Percentiles rank a stretch among this genome's conserved stretches.
Evolutionary conservation across 768 basidiomycete genomes (phyloP).

Genomic region (Phylloporus rhodoxanthus): DNA sequence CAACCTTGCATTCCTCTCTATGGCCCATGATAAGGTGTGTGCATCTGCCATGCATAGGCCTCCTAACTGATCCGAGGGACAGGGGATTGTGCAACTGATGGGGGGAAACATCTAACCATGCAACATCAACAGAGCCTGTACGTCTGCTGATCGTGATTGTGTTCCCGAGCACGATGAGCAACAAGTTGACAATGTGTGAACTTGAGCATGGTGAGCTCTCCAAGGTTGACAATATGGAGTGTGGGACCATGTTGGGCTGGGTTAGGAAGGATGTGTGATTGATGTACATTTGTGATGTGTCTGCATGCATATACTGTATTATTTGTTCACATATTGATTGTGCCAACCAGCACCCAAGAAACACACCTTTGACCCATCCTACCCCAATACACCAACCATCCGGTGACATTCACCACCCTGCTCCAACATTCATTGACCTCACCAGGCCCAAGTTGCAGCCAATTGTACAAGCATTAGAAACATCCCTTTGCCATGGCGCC

Average conservation of each 20-base stretch:
- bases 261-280: too few species aligned
- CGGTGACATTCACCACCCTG: too few species aligned
- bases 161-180: constrained; percentile 1
- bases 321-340: too few species aligned
- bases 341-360: too few species aligned
- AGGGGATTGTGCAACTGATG: constrained; percentile 30
- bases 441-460: constrained; percentile 35
- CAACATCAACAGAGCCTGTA: background rate
- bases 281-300: too few species aligned
- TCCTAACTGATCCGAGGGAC: background rate
- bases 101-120: constrained; percentile 20
- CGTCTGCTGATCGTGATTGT: background rate
- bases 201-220: background rate
- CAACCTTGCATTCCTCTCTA: constrained; percentile 30
- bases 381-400: constrained; percentile 37
- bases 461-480: constrained; percentile 53
- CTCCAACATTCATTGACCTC: constrained; percentile 37
- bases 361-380: too few species aligned
- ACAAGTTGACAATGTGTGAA: background rate
- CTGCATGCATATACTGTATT: too few species aligned
- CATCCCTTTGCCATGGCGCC: constrained; percentile 39
- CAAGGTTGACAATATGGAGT: too few species aligned
- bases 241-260: too few species aligned
- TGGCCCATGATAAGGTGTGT: constrained; percentile 32
- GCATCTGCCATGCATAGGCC: background rate